These are phyloP conservation scores for Flaveria trinervia DNA, from an alignment of 129 eudicot species.

Conservation along the genomic window DNA sequence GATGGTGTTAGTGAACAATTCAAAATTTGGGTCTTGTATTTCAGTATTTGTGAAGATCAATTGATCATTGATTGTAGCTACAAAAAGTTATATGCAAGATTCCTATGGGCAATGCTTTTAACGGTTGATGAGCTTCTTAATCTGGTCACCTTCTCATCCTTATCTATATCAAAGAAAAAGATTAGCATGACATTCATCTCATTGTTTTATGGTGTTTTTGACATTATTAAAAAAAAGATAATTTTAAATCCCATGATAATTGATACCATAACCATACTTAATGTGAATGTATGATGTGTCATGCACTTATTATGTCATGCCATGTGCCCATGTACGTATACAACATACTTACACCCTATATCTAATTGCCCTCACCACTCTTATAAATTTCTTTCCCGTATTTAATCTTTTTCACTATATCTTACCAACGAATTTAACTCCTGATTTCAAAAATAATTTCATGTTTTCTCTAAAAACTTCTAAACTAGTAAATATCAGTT, in stretches of 20 bases:
- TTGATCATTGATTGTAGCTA: conserved; percentile 1
- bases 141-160: too few relatives aligned
- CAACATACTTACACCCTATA: neutral
- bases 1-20: conserved; percentile 31
- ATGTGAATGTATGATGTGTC: conserved; percentile 30
- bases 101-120: too few relatives aligned
- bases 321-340: too few relatives aligned
- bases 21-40: conserved; percentile 25
- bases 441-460: neutral
- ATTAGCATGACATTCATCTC: too few relatives aligned
- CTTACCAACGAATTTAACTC: neutral
- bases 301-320: conserved; percentile 21
- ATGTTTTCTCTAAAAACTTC: neutral
- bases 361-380: too few relatives aligned
- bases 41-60: conserved; percentile 15
- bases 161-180: too few relatives aligned
- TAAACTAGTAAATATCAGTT: neutral
- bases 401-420: too few relatives aligned
- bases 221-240: neutral
- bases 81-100: too few relatives aligned
- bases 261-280: conserved; percentile 15
- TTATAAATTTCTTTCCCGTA: too few relatives aligned
- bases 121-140: too few relatives aligned
- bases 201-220: too few relatives aligned
- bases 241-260: conserved; percentile 28